Base-by-base conservation (phyloP, 805 yeast species). In the Kodamaea hsintzibuensis region DNA sequence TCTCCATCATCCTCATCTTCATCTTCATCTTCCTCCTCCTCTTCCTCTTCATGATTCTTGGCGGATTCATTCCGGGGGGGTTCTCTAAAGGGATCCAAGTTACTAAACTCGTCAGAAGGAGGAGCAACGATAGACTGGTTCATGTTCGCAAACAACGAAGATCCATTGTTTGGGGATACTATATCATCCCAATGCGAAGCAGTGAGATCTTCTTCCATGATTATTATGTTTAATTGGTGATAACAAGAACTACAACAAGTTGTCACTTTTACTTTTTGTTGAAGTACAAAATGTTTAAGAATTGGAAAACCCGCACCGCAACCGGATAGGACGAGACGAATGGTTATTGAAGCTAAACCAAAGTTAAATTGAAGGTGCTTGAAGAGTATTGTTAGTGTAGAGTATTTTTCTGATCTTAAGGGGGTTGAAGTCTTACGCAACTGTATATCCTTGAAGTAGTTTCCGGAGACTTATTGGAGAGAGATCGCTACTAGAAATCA, bases 141-240 rank as follows among this genome's bases (percentile, higher is more conserved):
- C 44, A 69, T 54, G 44, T 66, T 69, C 4, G 49, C 49, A 25
- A 50, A 50, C 43, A 51, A 45, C 19, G 54, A 51, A 5, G 50
- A 27, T 13, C 42, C 38, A 13, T 50, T 35, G 47, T 27, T 67
- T 1, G 82, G 68, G 12, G 80, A 66, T 12, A 81, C 65, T 2
- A 77, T 81, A 59, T 84, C 89, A 54, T 80, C 88, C 89, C 89
- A 85, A 54, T 78, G 82, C 1, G 84, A 79, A 4, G 82, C 80
- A 8, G 81, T 77, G 27, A 82, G 70, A 51, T 79, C 82, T 25
- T 82, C 84, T 43, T 76, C 77, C 81, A 78, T 76, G 22, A 35
- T 48, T 14, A 13, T 9, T 17, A 33, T 22, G 47, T 13, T 27
- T 22, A 30, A 43, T 25, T 43, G 47, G 47, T 4, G 22, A 12